Evolutionary conservation across 768 basidiomycete species (phyloP).

Genomic region (Mycena latifolia): DNA sequence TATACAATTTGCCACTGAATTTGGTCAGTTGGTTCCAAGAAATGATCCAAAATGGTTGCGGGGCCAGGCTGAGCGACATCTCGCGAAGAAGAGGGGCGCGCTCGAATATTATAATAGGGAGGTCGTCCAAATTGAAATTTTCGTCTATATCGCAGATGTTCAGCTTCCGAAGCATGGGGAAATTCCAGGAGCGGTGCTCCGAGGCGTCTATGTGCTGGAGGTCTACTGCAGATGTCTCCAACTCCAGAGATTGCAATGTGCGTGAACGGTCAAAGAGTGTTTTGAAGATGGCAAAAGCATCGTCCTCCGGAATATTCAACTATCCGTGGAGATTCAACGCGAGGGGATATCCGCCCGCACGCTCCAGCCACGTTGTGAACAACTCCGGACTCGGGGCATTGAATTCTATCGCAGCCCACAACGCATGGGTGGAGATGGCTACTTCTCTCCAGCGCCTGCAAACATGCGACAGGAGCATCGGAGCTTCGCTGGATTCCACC

Average conservation of each 20-base stretch:
- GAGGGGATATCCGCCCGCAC: conserved; percentile 2
- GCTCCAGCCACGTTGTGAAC: conserved; percentile 3
- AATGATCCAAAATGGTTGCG: not conserved
- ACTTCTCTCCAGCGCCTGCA: not conserved
- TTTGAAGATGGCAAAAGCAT: not conserved
- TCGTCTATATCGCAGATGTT: not conserved
- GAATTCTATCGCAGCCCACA: conserved; percentile 11
- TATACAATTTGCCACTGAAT: not conserved
- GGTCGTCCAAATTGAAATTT: not conserved
- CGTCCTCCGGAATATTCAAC: not conserved
- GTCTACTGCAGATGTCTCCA: not conserved
- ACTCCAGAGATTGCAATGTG: not conserved
- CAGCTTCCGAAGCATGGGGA: conserved; percentile 5
- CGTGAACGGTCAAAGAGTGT: not conserved
- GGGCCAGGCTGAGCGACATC: not conserved
- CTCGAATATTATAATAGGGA: not conserved
- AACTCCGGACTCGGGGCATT: not conserved
- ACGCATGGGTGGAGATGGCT: not conserved
- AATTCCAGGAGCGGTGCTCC: not conserved
- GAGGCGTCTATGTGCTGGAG: not conserved
- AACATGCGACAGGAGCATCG: conserved; percentile 3
- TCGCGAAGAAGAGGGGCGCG: conserved; percentile 4
- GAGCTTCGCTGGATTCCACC: not conserved
- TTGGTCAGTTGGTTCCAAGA: conserved; percentile 8
- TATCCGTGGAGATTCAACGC: not conserved